Conservation (phyloP, 108 stramenopile genomes). For the Stephanodiscus minutulus region DNA sequence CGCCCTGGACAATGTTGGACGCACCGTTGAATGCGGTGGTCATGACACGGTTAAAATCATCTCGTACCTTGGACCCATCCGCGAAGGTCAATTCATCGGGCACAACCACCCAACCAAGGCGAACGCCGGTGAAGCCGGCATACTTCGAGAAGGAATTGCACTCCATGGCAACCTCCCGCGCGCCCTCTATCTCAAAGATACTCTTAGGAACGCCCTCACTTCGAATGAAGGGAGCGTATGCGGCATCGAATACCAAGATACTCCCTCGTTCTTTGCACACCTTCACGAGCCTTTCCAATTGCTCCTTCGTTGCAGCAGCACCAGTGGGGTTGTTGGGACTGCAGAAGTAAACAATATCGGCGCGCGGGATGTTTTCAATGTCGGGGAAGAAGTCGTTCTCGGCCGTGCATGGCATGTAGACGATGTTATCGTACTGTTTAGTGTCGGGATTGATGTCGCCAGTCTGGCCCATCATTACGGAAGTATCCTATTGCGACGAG, state of each 20-base stretch:
- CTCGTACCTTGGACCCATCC: slow-evolving; percentile 85
- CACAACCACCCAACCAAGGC: slow-evolving; percentile 96
- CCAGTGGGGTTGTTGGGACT: slow-evolving; percentile 98
- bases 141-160: slow-evolving; percentile 93
- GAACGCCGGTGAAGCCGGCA: slow-evolving; percentile 97
- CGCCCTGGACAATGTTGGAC: slow-evolving; percentile 95
- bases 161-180: slow-evolving; percentile 93
- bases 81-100: slow-evolving; percentile 86
- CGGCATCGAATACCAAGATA: slow-evolving; percentile 95
- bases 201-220: slow-evolving; percentile 89
- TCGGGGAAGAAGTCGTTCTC: slow-evolving; percentile 97
- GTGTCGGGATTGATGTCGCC: slow-evolving; percentile 81
- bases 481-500: slow-evolving; percentile 66
- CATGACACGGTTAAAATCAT: slow-evolving; percentile 98
- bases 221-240: slow-evolving; percentile 98
- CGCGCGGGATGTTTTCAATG: slow-evolving; percentile 78
- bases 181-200: slow-evolving; percentile 97
- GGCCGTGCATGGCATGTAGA: slow-evolving; percentile 96
- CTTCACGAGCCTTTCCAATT: slow-evolving; percentile 88
- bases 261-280: slow-evolving; percentile 91
- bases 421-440: slow-evolving; percentile 95
- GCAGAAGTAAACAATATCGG: slow-evolving; percentile 97
- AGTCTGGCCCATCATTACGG: slow-evolving; percentile 96
- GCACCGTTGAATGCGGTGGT: slow-evolving; percentile 98
- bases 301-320: slow-evolving; percentile 90